These are phyloP conservation scores for Cokeromyces recurvatus DNA, from an alignment of 371 early-diverging fungal species.

Conservation along the genomic window DNA sequence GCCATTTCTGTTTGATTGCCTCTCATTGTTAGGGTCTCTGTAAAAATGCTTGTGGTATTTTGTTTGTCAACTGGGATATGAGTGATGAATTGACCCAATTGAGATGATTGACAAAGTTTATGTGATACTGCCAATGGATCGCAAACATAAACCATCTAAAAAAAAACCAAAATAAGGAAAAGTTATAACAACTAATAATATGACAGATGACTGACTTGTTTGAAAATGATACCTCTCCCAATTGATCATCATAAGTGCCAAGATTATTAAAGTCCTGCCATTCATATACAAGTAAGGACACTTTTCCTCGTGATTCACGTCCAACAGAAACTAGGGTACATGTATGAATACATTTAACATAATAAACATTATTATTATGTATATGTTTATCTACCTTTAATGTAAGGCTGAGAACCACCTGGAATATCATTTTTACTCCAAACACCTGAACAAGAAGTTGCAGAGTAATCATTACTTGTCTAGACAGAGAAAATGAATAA, in stretches of 20 bases:
- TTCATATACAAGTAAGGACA: constrained; percentile 52
- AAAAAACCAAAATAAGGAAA: too few species aligned
- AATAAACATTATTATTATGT: background rate
- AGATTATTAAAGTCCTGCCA: constrained; percentile 51
- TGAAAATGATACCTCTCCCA: constrained; percentile 19
- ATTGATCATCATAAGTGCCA: constrained; percentile 28
- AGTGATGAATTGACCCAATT: constrained; percentile 43
- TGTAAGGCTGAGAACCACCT: constrained; percentile 38
- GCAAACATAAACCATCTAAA: constrained; percentile 47
- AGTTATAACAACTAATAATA: background rate
- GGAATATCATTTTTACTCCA: constrained; percentile 45
- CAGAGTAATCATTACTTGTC: constrained; percentile 38
- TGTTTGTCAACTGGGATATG: constrained; percentile 19
- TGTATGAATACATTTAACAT: background rate
- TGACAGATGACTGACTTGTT: background rate
- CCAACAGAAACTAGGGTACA: constrained; percentile 39
- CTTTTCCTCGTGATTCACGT: constrained; percentile 34
- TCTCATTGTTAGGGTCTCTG: constrained; percentile 25
- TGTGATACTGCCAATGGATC: constrained; percentile 36
- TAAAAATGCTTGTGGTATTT: constrained; percentile 36
- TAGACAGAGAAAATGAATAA: constrained; percentile 7
- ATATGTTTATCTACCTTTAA: constrained; percentile 30
- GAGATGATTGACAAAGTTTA: constrained; percentile 39
- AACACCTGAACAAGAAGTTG: constrained; percentile 48
- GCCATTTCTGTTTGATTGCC: constrained; percentile 26